Base-by-base conservation (phyloP, 345 rosid species). In the Populus alba region DNA sequence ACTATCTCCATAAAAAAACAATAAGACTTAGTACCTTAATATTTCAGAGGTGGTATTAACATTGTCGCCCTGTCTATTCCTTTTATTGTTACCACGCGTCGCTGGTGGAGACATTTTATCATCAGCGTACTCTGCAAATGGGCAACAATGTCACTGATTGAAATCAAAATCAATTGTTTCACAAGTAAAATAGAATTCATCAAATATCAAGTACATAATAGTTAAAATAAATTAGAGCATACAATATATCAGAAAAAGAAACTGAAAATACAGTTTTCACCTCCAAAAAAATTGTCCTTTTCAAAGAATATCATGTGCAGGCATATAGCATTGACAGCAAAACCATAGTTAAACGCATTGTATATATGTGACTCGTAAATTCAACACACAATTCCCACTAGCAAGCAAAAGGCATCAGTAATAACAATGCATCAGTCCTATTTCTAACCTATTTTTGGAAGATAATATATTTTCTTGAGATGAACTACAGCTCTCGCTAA, bases 11-110 rank as follows among this genome's bases (percentile, higher is more conserved):
- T 29, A 73, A 62, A 75, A 33, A 4, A 33, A 4, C 11, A 66
- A 35, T 16, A 76, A 49, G 70, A 43, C 37, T 12, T 1, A 25
- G 66, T 82, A 89, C 92, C 92, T 89, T 73, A 89, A 78, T 76
- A 88, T 85, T 71, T 87, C 90, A 80, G 92, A 83, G 78, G 90
- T 78, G 70, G 80, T 49, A 77, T 91, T 87, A 66, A 61, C 87
- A 68, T 82, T 78, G 61, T 88, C 87, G 29, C 71, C 85, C 78
- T 83, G 88, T 74, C 87, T 85, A 35, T 80, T 84, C 68, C 97
- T 84, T 78, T 93, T 93, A 77, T 90, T 89, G 74, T 93, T 91
- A 78, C 92, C 83, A 5, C 95, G 87, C 2, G 97, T 93, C 38
- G 86, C 81, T 55, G 93, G 97, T 76, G 92, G 85, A 81, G 90